Conservation (phyloP, 75 land plant genomes). For the Pinus tabuliformis region DNA sequence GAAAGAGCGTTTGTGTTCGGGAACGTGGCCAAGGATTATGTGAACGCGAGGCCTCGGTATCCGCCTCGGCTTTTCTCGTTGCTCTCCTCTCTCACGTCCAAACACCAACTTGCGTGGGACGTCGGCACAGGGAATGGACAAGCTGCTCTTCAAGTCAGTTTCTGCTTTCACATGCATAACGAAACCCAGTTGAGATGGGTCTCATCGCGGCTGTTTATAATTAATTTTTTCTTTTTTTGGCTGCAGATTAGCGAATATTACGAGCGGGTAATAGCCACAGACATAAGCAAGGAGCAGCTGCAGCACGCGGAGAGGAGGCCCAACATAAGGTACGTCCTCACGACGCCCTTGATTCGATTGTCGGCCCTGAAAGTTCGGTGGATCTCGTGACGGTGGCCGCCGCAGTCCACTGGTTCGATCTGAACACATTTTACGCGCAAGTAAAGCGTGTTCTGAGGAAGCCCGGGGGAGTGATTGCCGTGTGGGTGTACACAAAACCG, state of each 20-base stretch:
- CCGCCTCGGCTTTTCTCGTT: constrained; percentile 60
- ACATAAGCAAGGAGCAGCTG: constrained; percentile 63
- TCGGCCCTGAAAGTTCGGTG: constrained; percentile 33
- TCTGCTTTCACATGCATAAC: constrained; percentile 11
- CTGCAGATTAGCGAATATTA: constrained; percentile 15
- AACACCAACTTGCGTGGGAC: constrained; percentile 69
- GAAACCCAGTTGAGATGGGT: no score
- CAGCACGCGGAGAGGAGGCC: constrained; percentile 42
- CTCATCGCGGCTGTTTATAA: no score
- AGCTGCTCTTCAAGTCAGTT: constrained; percentile 44
- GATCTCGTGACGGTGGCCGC: constrained; percentile 68
- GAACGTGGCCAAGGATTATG: constrained; percentile 57
- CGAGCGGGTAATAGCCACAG: constrained; percentile 68
- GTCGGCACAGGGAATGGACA: constrained; percentile 90
- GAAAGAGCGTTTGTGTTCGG: constrained; percentile 11
- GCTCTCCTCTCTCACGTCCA: constrained; percentile 64
- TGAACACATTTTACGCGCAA: constrained; percentile 48
- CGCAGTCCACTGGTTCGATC: constrained; percentile 85
- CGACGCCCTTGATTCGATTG: constrained; percentile 20
- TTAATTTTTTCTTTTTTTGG: no score
- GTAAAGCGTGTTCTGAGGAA: constrained; percentile 44
- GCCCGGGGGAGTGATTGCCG: constrained; percentile 73
- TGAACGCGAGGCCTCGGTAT: constrained; percentile 52
- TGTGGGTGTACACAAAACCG: constrained; percentile 64
- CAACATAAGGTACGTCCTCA: constrained; percentile 45